Base-by-base conservation (phyloP, 2,329 filamentous ascomycete species). In the Stemphylium vesicarium region DNA sequence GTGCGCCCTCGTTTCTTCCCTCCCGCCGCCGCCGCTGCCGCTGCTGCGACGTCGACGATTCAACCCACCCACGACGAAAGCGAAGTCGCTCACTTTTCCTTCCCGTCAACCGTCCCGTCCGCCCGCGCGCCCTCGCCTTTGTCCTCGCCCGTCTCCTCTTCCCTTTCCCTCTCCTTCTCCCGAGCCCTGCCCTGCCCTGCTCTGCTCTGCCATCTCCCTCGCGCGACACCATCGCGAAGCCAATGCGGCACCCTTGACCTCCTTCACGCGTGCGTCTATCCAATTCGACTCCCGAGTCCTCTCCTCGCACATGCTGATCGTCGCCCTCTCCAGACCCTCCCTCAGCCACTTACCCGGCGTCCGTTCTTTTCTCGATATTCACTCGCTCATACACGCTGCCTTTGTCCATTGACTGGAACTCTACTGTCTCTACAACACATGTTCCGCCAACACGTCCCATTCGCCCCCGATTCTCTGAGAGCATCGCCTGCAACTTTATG, bases 331-430 rank as follows among this genome's bases (percentile, higher is more conserved):
- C 57, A 69, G 67, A 57, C 58, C 62, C 56, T 64, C 66, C 57
- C 62, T 64, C 61, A 67, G 72, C 71, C 72, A 73, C 69, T 69
- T 66, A 53, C 64, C 70, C 73, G 73, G 74, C 74, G 73, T 77
- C 75, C 75, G 62, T 66, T 77, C 74, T 63, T 75, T 76, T 77
- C 70, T 65, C 75, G 69, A 68, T 64, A 58, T 57, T 68, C 70
- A 47, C 69, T 71, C 66, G 62, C 61, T 50, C 47, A 50, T 54
- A 44, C 62, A 15, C 42, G 42, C 59, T 37, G 48, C 45, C 56
- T 38, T 43, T 24, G 62, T 73, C 72, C 73, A 75, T 75, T 74
- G 71, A 73, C 65, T 73, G 72, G 70, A 76, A 64, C 46, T 51
- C 62, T 60, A 53, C 46, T 50, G 50, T 52, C 56, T 45, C 62